phyloP scores from a whole-genome alignment of 768 basidiomycete genomes.

The Boletus coccyginus region DNA sequence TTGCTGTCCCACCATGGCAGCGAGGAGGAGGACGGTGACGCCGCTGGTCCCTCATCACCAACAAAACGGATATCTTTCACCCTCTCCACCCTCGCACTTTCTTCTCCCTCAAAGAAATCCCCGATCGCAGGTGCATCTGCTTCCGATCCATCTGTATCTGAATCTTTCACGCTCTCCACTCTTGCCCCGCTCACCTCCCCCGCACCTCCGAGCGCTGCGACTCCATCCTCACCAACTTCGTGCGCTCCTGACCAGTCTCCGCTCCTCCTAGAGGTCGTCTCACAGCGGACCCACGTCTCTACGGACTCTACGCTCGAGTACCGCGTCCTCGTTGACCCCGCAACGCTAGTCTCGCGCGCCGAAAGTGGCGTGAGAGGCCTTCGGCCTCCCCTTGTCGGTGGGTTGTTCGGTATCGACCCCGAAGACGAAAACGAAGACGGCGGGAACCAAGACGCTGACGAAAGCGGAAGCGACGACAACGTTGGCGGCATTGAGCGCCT shows the following conservation, averaged over 20 bases:
- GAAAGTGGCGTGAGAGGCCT: conserved; percentile 65
- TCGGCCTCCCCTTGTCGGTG: conserved; percentile 44
- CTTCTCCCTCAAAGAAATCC: conserved; percentile 16
- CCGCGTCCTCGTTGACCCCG: conserved; percentile 72
- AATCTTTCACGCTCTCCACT: conserved; percentile 13
- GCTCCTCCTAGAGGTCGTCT: conserved; percentile 66
- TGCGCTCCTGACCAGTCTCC: conserved; percentile 35
- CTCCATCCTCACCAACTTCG: conserved; percentile 1
- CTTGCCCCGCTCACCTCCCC: conserved; percentile 12
- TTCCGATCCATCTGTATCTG: conserved; percentile 2
- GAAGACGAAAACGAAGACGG: conserved; percentile 49
- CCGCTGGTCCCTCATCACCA: conserved; percentile 9
- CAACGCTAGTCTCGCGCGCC: conserved; percentile 59
- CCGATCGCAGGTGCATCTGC: background rate
- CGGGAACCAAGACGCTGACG: conserved; percentile 33
- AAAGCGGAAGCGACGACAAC: conserved; percentile 45
- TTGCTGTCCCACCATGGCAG: background rate
- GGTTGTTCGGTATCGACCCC: conserved; percentile 37
- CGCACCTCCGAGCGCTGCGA: background rate
- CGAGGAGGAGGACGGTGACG: background rate
- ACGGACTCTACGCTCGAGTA: conserved; percentile 77
- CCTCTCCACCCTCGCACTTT: conserved; percentile 14
- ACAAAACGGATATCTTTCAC: conserved; percentile 12
- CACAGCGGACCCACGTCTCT: conserved; percentile 60
- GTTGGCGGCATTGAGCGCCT: conserved; percentile 13